Evolutionary conservation across 805 yeast genomes (phyloP).

Genomic region (Cyberlindnera mrakii): DNA sequence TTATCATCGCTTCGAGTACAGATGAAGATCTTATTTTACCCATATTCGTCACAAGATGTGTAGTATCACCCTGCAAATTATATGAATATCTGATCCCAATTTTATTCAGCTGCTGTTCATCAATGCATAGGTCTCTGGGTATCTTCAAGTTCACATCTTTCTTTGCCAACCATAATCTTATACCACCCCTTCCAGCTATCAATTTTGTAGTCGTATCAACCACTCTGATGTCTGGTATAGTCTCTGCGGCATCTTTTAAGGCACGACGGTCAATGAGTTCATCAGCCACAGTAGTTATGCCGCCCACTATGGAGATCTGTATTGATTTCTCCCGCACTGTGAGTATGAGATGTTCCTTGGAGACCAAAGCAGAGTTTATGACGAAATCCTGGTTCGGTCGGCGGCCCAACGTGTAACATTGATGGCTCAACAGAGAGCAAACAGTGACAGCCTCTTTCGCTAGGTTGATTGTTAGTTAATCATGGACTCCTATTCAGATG

Average conservation of each 20-base stretch:
- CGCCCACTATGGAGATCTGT: neutral
- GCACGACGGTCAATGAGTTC: neutral
- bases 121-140: neutral
- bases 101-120: neutral
- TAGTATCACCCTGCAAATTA: slow-evolving; percentile 11
- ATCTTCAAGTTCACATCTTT: neutral
- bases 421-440: neutral
- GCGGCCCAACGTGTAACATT: neutral
- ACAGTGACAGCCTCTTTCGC: neutral
- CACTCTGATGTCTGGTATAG: neutral
- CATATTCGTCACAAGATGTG: slow-evolving; percentile 17
- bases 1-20: slow-evolving; percentile 27
- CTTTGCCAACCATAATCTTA: neutral
- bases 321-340: neutral
- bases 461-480: neutral
- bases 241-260: neutral
- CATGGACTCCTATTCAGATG: neutral
- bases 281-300: neutral
- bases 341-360: slow-evolving; percentile 2
- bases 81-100: neutral
- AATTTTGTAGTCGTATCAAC: neutral
- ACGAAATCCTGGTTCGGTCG: neutral
- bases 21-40: slow-evolving; percentile 1
- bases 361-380: neutral
- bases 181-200: neutral